phyloP scores from a whole-genome alignment of 805 yeast genomes.

The Yamadazyma tumulicola region DNA sequence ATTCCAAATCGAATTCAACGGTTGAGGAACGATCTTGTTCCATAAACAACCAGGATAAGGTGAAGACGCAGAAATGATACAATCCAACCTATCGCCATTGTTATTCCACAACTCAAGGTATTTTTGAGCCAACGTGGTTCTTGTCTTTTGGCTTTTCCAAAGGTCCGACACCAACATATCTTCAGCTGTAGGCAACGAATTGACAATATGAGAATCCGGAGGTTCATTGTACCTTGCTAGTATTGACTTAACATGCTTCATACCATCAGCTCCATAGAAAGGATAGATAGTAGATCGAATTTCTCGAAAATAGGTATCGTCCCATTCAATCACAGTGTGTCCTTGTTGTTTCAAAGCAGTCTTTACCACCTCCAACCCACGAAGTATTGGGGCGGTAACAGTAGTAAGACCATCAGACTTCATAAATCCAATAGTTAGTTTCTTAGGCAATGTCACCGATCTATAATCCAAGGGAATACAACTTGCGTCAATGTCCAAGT shows the following conservation, averaged over 20 bases:
- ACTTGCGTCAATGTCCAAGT: conserved; percentile 46
- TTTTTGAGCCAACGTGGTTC: conserved; percentile 7
- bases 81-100: conserved; percentile 4
- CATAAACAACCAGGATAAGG: conserved; percentile 20
- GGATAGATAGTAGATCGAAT: conserved; percentile 11
- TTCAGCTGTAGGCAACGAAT: conserved; percentile 1
- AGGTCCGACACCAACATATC: conserved; percentile 9
- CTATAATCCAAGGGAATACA: conserved; percentile 52
- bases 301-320: conserved; percentile 9
- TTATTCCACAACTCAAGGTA: conserved; percentile 8
- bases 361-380: conserved; percentile 53
- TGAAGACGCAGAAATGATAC: conserved; percentile 9
- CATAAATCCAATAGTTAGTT: conserved; percentile 56
- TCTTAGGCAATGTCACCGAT: conserved; percentile 31
- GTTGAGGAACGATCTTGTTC: conserved; percentile 24
- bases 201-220: conserved; percentile 7
- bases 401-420: conserved; percentile 61
- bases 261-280: conserved; percentile 11
- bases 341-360: conserved; percentile 55
- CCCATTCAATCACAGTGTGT: conserved; percentile 43
- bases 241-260: conserved; percentile 9
- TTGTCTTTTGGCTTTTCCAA: conserved; percentile 10
- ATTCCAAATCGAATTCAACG: conserved; percentile 34
- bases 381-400: conserved; percentile 59
- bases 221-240: conserved; percentile 9